A percentile compares a stretch with the other conserved stretches of the same genome.
Evolutionary conservation across 768 basidiomycete genomes (phyloP).

Genomic region (Roridomyces roridus): DNA sequence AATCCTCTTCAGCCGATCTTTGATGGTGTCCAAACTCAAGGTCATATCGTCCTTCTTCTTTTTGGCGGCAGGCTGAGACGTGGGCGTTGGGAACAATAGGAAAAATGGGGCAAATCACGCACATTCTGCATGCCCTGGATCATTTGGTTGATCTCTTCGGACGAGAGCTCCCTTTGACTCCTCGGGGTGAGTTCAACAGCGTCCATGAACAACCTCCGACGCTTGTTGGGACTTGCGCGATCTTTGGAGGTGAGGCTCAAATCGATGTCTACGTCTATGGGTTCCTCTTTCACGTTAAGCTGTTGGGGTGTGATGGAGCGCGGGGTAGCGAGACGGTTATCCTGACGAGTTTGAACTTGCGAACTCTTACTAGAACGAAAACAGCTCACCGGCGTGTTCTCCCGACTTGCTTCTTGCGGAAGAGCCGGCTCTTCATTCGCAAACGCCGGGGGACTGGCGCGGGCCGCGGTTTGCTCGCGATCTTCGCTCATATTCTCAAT

Average conservation of each 20-base stretch:
- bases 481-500: too few species aligned
- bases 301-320: too few species aligned
- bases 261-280: constrained; percentile 4
- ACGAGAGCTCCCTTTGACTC: not conserved
- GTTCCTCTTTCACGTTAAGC: constrained; percentile 2
- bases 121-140: constrained; percentile 8
- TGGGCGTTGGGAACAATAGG: not conserved
- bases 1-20: constrained; percentile 23
- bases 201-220: constrained; percentile 21
- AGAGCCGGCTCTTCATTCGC: too few species aligned
- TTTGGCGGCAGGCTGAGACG: constrained; percentile 25
- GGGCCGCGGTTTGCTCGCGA: too few species aligned
- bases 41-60: constrained; percentile 17
- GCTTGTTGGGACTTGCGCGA: not conserved
- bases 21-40: not conserved
- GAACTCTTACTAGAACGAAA: too few species aligned
- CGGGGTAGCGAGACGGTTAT: too few species aligned
- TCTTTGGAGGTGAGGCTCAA: not conserved
- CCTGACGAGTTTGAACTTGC: too few species aligned
- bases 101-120: not conserved
- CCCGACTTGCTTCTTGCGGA: too few species aligned
- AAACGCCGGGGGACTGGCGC: too few species aligned
- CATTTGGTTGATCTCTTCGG: not conserved
- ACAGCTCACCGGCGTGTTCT: too few species aligned
- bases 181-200: constrained; percentile 16